These are phyloP conservation scores for Trichoderma gracile DNA, from an alignment of 2,329 filamentous ascomycete species.

Conservation along the genomic window DNA sequence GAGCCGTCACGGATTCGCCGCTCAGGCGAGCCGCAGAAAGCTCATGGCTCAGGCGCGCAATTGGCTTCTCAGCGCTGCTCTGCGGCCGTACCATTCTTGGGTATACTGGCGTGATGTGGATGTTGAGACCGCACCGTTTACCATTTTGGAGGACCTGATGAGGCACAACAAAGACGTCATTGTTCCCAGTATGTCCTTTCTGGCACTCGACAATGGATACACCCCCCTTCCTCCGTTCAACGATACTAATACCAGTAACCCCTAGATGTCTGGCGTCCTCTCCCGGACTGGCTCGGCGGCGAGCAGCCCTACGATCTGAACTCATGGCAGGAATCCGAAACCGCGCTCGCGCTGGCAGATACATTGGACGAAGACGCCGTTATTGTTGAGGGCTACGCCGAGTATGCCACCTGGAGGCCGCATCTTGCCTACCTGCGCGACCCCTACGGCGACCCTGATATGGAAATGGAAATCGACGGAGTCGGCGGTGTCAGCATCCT, in stretches of 20 bases:
- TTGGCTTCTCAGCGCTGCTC: constrained; percentile 90
- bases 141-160: constrained; percentile 97
- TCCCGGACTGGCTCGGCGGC: constrained; percentile 97
- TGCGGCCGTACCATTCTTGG: constrained; percentile 96
- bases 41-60: constrained; percentile 97
- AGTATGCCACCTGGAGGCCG: constrained; percentile 97
- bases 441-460: constrained; percentile 95
- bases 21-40: constrained; percentile 89
- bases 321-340: constrained; percentile 99
- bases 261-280: constrained; percentile 92
- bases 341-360: constrained; percentile 87
- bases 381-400: constrained; percentile 97
- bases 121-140: constrained; percentile 94
- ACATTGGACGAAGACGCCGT: constrained; percentile 97
- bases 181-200: constrained; percentile 79
- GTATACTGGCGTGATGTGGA: constrained; percentile 99
- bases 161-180: constrained; percentile 98
- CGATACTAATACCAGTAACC: constrained; percentile 34
- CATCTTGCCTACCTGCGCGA: constrained; percentile 96
- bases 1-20: constrained; percentile 94
- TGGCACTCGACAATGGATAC: too few species aligned
- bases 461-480: constrained; percentile 99
- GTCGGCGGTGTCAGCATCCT: constrained; percentile 97
- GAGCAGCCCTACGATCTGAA: constrained; percentile 98
- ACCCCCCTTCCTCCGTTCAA: background rate